Percentiles rank a stretch among this genome's conserved stretches.
These are phyloP conservation scores for Arthrobotrys pseudoclavata DNA, from an alignment of 2,329 filamentous ascomycete genomes.

Conservation along the genomic window DNA sequence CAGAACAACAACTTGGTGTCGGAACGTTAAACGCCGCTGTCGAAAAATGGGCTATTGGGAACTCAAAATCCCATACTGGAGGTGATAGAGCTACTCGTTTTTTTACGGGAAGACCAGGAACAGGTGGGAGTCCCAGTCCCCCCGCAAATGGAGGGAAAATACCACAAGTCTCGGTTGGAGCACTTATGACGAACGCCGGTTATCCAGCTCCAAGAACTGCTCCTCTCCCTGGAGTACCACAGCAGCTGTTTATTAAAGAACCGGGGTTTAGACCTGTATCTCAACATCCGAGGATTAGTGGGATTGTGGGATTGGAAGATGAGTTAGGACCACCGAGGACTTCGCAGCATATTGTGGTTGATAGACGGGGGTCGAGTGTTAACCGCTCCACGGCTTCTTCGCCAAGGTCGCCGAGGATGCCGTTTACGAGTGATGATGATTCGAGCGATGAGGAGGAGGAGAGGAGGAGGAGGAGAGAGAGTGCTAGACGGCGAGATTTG, in stretches of 20 bases:
- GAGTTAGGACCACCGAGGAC: slow-evolving; percentile 67
- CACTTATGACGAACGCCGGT: slow-evolving; percentile 7
- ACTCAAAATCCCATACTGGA: slow-evolving; percentile 51
- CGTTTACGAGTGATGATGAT: slow-evolving; percentile 57
- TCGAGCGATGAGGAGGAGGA: slow-evolving; percentile 55
- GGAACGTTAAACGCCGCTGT: slow-evolving; percentile 54
- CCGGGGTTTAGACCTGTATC: slow-evolving; percentile 75
- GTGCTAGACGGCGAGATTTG: slow-evolving; percentile 49
- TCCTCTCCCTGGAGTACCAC: slow-evolving; percentile 63
- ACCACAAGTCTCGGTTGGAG: slow-evolving; percentile 42
- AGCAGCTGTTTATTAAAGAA: slow-evolving; percentile 67
- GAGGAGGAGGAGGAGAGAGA: slow-evolving; percentile 41
- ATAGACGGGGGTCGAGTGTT: slow-evolving; percentile 63
- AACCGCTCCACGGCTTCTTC: slow-evolving; percentile 52
- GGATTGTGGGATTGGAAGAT: slow-evolving; percentile 68
- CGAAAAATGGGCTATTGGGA: slow-evolving; percentile 58
- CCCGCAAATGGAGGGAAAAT: slow-evolving; percentile 41
- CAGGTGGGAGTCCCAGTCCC: slow-evolving; percentile 11
- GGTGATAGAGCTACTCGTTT: slow-evolving; percentile 50
- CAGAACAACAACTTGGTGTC: slow-evolving; percentile 50
- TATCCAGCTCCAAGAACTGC: slow-evolving; percentile 31
- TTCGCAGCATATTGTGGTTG: slow-evolving; percentile 64
- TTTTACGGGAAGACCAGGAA: slow-evolving; percentile 35
- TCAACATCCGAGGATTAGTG: slow-evolving; percentile 81
- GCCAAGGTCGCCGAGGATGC: slow-evolving; percentile 56